Base-by-base conservation (phyloP, 169 alveolate genomes). In the Cryptosporidium andersoni region DNA sequence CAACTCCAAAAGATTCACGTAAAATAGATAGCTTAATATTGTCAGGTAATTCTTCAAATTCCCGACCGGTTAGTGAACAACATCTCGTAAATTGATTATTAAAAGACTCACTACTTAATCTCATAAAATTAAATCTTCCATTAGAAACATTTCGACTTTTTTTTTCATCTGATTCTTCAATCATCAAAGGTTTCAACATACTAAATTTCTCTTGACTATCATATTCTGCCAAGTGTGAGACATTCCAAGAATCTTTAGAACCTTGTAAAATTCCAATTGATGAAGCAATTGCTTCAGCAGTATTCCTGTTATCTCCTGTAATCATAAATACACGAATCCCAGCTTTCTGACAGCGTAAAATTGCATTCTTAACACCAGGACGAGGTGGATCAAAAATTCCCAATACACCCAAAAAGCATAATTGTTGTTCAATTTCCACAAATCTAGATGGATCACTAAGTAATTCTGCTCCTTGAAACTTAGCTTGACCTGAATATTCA, bases 311-410 rank as follows among this genome's bases (percentile, higher is more conserved):
- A 92, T 97, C 99, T 0, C 99, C 99, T 5, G 99, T 98, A 60
- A 98, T 97, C 99, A 98, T 98, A 74, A 97, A 94, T 3, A 98
- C 99, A 68, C 97, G 85, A 63, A 98, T 97, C 53, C 99, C 99
- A 2, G 99, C 99, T 49, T 91, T 67, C 53, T 89, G 95, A 89
- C 99, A 98, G 60, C 93, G 93, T 82, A 88, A 88, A 42, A 98
- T 97, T 34, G 99, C 95, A 55, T 80, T 88, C 58, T 89, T 89
- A 12, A 97, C 99, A 89, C 96, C 98, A 16, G 98, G 98, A 80
- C 99, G 91, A 8, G 99, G 99, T 3, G 99, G 99, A 89, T 98
- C 99, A 82, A 94, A 92, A 40, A 98, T 95, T 4, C 99, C 99
- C 16, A 96, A 96, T 11, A 97, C 91, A 39, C 99, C 99, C 39